A percentile compares a stretch with the other conserved stretches of the same genome.
phyloP scores from a whole-genome alignment of 139 green algal species.

The Chlamydomonas sphaeroides region DNA sequence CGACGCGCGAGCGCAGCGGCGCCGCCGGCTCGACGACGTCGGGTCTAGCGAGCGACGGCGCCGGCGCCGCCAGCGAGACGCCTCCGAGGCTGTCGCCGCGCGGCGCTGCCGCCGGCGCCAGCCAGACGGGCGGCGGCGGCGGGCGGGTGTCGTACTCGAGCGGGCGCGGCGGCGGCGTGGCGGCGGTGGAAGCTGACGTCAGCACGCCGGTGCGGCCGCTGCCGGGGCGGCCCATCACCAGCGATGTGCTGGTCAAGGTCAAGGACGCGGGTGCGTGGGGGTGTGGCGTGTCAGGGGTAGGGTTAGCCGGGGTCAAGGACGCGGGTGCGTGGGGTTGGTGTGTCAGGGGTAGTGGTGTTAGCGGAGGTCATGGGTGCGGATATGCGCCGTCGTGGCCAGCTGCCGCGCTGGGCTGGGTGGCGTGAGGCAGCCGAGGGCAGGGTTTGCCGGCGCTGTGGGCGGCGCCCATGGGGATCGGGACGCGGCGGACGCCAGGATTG shows the following conservation, averaged over 20 bases:
- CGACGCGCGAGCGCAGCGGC: not conserved
- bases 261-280: slow-evolving; percentile 50
- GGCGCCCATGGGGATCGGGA: no score
- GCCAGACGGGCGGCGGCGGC: not conserved
- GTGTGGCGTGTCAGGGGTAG: no score
- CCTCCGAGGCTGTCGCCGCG: not conserved
- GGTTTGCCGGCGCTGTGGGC: no score
- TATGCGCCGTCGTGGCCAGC: no score
- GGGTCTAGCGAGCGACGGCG: no score
- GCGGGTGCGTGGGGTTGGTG: slow-evolving; percentile 32
- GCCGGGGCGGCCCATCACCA: not conserved
- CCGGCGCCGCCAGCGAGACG: not conserved
- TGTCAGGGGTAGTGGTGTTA: no score
- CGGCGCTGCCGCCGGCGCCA: not conserved
- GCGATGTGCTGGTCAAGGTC: slow-evolving; percentile 41
- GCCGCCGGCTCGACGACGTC: no score
- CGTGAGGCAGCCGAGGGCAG: no score
- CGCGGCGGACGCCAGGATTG: no score
- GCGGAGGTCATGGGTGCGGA: slow-evolving; percentile 56
- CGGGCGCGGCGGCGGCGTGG: not conserved
- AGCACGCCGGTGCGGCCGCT: not conserved
- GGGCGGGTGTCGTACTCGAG: slow-evolving; percentile 3
- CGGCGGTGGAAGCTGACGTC: not conserved
- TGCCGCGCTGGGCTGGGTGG: no score
- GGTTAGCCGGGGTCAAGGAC: slow-evolving; percentile 53